A percentile compares a stretch with the other conserved stretches of the same genome.
phyloP scores from a whole-genome alignment of 768 basidiomycete species.

The Dioszegia crocea region DNA sequence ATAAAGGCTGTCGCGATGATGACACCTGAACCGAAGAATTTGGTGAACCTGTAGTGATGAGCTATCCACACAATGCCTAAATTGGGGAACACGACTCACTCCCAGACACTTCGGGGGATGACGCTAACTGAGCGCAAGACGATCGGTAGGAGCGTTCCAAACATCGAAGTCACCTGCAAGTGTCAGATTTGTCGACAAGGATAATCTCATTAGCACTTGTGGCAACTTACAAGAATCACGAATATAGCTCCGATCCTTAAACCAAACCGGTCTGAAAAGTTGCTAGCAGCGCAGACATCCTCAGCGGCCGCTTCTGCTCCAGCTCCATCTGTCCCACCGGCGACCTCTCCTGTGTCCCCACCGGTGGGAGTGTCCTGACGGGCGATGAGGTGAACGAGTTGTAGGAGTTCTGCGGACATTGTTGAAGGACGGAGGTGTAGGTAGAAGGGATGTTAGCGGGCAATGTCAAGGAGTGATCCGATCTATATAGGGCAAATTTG shows the following conservation, averaged over 20 bases:
- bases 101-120: constrained; percentile 63
- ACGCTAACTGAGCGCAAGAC: constrained; percentile 27
- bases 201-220: neutral
- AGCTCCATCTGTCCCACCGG: neutral
- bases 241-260: constrained; percentile 47
- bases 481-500: no score
- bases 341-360: neutral
- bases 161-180: constrained; percentile 38
- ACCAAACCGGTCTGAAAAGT: constrained; percentile 17
- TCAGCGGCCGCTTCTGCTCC: neutral
- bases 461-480: no score
- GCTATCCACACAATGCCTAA: no score
- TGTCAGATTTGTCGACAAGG: neutral
- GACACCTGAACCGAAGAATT: constrained; percentile 82
- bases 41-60: constrained; percentile 61
- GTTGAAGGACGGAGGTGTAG: neutral
- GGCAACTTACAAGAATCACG: constrained; percentile 43
- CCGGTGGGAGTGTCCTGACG: neutral
- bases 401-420: constrained; percentile 2
- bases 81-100: no score
- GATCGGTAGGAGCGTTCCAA: constrained; percentile 42
- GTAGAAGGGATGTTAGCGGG: neutral
- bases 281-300: constrained; percentile 41
- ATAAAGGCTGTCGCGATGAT: constrained; percentile 73
- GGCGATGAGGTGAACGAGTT: constrained; percentile 1